Conservation (phyloP, 1,139 yeast genomes). For the Geotrichum candidum region DNA sequence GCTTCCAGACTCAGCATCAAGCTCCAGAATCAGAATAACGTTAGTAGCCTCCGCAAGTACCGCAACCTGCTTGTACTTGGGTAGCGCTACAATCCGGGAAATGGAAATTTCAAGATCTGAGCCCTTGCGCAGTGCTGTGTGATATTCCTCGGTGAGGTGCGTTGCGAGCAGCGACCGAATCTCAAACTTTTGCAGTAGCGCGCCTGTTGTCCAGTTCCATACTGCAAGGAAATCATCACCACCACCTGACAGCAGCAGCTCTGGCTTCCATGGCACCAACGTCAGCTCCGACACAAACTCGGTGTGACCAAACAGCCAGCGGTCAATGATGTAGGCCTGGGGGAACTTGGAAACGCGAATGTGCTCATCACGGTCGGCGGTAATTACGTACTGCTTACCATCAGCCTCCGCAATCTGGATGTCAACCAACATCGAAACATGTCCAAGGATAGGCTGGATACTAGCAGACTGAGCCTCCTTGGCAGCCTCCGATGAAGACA, state of each 20-base stretch:
- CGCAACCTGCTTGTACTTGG: conserved; percentile 23
- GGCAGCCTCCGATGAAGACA: conserved; percentile 16
- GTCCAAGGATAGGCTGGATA: conserved; percentile 74
- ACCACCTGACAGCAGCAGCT: conserved; percentile 69
- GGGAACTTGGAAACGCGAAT: conserved; percentile 84
- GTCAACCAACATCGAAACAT: conserved; percentile 91
- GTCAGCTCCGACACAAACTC: conserved; percentile 68
- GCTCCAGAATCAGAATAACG: conserved; percentile 1
- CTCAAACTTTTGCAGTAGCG: conserved; percentile 45
- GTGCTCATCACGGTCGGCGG: conserved; percentile 96
- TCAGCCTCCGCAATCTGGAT: conserved; percentile 44
- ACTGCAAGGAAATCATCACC: conserved; percentile 74
- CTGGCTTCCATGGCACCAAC: conserved; percentile 46
- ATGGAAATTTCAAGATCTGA: conserved; percentile 54
- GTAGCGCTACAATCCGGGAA: conserved; percentile 56
- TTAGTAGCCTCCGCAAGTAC: conserved; percentile 22
- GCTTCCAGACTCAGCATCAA: conserved; percentile 16
- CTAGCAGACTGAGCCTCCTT: conserved; percentile 11
- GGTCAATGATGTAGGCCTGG: conserved; percentile 65
- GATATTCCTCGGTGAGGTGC: conserved; percentile 22
- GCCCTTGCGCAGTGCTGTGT: conserved; percentile 17
- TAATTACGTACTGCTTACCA: conserved; percentile 54
- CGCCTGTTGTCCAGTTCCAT: conserved; percentile 68
- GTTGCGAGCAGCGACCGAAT: conserved; percentile 37
- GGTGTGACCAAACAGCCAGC: conserved; percentile 81